Conservation (phyloP, 2,329 filamentous ascomycete species). For the Exophiala dermatitidis region DNA sequence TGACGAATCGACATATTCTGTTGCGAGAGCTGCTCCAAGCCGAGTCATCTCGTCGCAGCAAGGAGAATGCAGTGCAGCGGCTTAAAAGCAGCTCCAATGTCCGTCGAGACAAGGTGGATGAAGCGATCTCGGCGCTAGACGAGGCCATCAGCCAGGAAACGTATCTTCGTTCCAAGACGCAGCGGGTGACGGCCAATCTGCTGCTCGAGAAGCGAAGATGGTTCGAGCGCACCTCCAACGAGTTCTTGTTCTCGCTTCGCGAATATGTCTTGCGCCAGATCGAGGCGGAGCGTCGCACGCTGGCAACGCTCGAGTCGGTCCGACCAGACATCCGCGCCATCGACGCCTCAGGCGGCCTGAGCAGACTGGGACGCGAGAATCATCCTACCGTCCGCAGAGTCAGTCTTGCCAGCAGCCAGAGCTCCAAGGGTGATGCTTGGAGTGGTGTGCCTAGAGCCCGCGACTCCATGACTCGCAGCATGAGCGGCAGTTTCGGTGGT, state of each 20-base stretch:
- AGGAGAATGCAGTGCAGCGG: conserved; percentile 77
- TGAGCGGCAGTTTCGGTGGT: conserved; percentile 55
- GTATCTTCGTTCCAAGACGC: conserved; percentile 76
- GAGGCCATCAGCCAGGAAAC: conserved; percentile 77
- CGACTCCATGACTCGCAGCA: conserved; percentile 68
- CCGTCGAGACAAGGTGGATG: conserved; percentile 90
- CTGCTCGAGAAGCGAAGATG: conserved; percentile 82
- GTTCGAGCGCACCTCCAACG: conserved; percentile 79
- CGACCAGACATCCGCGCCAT: conserved; percentile 89
- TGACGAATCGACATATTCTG: conserved; percentile 95
- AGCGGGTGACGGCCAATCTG: conserved; percentile 81
- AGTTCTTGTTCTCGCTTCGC: conserved; percentile 73
- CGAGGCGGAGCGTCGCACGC: conserved; percentile 83
- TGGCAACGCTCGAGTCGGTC: conserved; percentile 88
- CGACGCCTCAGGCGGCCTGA: conserved; percentile 82
- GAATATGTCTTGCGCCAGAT: conserved; percentile 94
- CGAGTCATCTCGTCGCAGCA: conserved; percentile 74
- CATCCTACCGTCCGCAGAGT: conserved; percentile 68
- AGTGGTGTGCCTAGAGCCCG: conserved; percentile 81
- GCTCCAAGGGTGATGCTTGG: conserved; percentile 97
- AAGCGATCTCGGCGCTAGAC: conserved; percentile 84
- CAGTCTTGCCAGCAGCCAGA: conserved; percentile 79
- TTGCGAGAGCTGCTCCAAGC: conserved; percentile 89
- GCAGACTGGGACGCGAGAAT: conserved; percentile 77
- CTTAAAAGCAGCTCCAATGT: conserved; percentile 82